These are phyloP conservation scores for Achaetomiella virescens DNA, from an alignment of 495 filamentous ascomycete genomes.

Conservation along the genomic window DNA sequence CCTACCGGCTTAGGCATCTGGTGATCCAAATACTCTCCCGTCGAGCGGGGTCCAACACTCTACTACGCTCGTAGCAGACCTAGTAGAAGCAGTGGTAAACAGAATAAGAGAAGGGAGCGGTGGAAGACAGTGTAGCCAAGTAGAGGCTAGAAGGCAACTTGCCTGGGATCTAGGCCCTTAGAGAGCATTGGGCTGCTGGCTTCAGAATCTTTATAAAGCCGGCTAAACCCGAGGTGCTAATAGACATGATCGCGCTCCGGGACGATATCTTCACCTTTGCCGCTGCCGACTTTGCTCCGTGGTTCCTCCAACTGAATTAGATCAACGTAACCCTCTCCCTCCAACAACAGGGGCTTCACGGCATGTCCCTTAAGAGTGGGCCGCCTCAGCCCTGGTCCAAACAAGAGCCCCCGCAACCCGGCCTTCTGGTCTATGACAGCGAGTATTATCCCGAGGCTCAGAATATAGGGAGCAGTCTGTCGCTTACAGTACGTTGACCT, in stretches of 20 bases:
- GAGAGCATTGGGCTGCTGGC: too few species aligned
- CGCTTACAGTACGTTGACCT: neutral
- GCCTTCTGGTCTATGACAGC: neutral
- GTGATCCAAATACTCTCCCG: neutral
- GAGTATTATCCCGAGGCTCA: neutral
- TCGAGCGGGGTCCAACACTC: constrained; percentile 1
- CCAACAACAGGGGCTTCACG: constrained; percentile 3
- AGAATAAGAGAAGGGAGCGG: neutral
- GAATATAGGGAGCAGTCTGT: neutral
- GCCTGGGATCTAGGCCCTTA: neutral
- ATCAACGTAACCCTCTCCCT: neutral
- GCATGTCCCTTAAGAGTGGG: constrained; percentile 3
- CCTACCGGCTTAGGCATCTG: constrained; percentile 4
- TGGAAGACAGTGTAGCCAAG: neutral
- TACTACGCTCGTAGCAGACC: neutral
- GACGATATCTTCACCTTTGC: constrained; percentile 4
- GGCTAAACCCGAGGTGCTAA: constrained; percentile 5
- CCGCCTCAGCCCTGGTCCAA: neutral
- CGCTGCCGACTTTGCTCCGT: neutral
- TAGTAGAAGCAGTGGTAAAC: constrained; percentile 8
- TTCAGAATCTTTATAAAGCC: constrained; percentile 14
- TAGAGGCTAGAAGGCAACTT: neutral
- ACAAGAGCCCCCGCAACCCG: neutral
- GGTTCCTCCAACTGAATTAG: constrained; percentile 2
- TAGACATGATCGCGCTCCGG: neutral